Percentiles rank a stretch among this genome's conserved stretches.
Evolutionary conservation across 768 basidiomycete species (phyloP).

Genomic region (Pleurotus cornucopiae): DNA sequence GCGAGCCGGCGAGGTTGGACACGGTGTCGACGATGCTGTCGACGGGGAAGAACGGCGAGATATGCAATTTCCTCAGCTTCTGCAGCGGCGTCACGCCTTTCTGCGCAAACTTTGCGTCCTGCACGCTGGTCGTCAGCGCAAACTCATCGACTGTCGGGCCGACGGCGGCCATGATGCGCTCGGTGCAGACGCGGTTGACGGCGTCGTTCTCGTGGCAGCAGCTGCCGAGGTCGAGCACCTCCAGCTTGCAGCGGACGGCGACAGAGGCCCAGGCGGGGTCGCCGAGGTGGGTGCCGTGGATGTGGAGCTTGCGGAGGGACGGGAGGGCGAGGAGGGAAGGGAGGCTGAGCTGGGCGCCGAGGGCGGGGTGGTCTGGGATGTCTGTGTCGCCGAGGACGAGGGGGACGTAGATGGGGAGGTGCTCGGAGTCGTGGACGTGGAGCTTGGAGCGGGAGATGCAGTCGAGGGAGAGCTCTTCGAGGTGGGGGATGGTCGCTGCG

Average conservation of each 20-base stretch:
- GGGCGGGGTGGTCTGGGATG: slow-evolving; percentile 48
- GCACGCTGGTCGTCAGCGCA: slow-evolving; percentile 45
- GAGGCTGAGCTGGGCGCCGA: slow-evolving; percentile 56
- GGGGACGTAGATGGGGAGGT: slow-evolving; percentile 53
- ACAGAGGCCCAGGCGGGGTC: slow-evolving; percentile 49
- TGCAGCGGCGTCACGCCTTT: slow-evolving; percentile 40
- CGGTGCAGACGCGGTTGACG: slow-evolving; percentile 50
- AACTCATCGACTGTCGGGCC: slow-evolving; percentile 52
- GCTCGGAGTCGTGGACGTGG: slow-evolving; percentile 53
- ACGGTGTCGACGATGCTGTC: slow-evolving; percentile 58
- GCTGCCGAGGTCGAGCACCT: slow-evolving; percentile 54
- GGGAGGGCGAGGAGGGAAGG: slow-evolving; percentile 65
- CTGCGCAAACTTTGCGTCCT: slow-evolving; percentile 38
- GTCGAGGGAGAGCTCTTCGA: slow-evolving; percentile 54
- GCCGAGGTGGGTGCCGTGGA: slow-evolving; percentile 71
- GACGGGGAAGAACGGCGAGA: slow-evolving; percentile 58
- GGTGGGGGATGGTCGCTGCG: slow-evolving; percentile 52
- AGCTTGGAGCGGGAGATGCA: slow-evolving; percentile 62
- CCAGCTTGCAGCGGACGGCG: slow-evolving; percentile 43
- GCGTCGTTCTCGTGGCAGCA: slow-evolving; percentile 51
- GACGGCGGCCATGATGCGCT: slow-evolving; percentile 58
- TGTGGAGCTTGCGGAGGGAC: slow-evolving; percentile 54
- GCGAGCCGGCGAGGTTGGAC: slow-evolving; percentile 52
- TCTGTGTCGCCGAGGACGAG: slow-evolving; percentile 58
- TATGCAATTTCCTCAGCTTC: slow-evolving; percentile 51